Conservation (phyloP, 192 early-diverging fungal genomes). For the Phlyctochytrium planicorne region DNA sequence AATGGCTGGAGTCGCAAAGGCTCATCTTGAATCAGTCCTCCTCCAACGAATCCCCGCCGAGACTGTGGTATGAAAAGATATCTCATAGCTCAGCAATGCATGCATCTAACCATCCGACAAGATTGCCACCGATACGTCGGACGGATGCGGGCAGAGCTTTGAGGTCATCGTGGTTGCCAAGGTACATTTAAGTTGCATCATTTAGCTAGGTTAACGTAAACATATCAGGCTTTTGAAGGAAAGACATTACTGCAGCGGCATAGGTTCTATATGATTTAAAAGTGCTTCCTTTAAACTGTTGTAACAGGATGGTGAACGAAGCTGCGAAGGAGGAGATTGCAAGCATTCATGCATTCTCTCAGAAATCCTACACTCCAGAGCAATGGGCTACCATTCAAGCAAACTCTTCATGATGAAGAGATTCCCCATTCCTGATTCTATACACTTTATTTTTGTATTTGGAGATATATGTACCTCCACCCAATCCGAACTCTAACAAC, state of each 20-base stretch:
- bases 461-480: no score
- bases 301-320: slow-evolving; percentile 70
- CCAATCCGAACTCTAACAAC: no score
- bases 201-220: not conserved
- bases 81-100: no score
- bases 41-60: slow-evolving; percentile 13
- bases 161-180: slow-evolving; percentile 75
- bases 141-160: slow-evolving; percentile 82
- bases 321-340: slow-evolving; percentile 75
- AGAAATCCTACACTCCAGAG: slow-evolving; percentile 72
- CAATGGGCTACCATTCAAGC: no score
- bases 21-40: slow-evolving; percentile 17
- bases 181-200: not conserved
- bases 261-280: slow-evolving; percentile 28
- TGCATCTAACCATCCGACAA: slow-evolving; percentile 11
- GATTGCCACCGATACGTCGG: slow-evolving; percentile 58
- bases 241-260: slow-evolving; percentile 70
- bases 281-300: slow-evolving; percentile 2
- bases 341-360: slow-evolving; percentile 81
- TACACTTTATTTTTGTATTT: no score
- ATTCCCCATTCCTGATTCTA: no score
- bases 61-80: slow-evolving; percentile 10
- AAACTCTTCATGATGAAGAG: no score
- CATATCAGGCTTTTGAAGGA: slow-evolving; percentile 58
- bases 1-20: slow-evolving; percentile 15